These are phyloP conservation scores for Capronia coronata DNA, from an alignment of 2,329 filamentous ascomycete genomes.

Conservation along the genomic window DNA sequence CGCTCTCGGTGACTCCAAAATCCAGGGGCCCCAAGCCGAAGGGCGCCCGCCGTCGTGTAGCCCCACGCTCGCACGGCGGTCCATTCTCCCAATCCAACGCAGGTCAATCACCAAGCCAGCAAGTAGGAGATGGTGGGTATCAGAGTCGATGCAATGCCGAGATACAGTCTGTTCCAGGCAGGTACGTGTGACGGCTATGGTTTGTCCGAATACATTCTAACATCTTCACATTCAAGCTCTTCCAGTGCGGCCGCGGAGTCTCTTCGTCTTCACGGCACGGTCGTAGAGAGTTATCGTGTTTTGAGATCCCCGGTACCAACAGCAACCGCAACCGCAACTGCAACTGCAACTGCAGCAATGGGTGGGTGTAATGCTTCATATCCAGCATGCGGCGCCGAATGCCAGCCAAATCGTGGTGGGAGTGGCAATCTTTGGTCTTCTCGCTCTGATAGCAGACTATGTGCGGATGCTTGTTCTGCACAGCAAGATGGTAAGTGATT, in stretches of 20 bases:
- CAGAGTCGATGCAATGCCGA: constrained; percentile 10
- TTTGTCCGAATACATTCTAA: background rate
- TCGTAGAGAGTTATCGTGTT: too few species aligned
- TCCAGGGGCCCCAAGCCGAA: too few species aligned
- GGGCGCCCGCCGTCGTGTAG: too few species aligned
- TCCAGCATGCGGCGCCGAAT: constrained; percentile 18
- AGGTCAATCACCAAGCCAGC: constrained; percentile 1
- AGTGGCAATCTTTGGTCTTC: constrained; percentile 12
- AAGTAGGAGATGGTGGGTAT: background rate
- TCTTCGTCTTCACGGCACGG: background rate
- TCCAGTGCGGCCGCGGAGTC: constrained; percentile 3
- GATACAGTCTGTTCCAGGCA: background rate
- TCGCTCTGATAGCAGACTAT: constrained; percentile 27
- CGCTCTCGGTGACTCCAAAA: too few species aligned
- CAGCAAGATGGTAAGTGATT: constrained; percentile 27
- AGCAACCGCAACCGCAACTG: too few species aligned
- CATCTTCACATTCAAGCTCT: background rate
- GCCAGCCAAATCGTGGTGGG: constrained; percentile 18
- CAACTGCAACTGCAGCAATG: too few species aligned
- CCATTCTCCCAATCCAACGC: constrained; percentile 18
- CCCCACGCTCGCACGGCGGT: constrained; percentile 10
- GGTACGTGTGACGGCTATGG: background rate
- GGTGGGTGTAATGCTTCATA: constrained; percentile 21
- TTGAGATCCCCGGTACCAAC: too few species aligned
- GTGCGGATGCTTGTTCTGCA: constrained; percentile 29